Evolutionary conservation across 495 filamentous ascomycete species (phyloP).

Genomic region (Beverwykella pulmonaria): DNA sequence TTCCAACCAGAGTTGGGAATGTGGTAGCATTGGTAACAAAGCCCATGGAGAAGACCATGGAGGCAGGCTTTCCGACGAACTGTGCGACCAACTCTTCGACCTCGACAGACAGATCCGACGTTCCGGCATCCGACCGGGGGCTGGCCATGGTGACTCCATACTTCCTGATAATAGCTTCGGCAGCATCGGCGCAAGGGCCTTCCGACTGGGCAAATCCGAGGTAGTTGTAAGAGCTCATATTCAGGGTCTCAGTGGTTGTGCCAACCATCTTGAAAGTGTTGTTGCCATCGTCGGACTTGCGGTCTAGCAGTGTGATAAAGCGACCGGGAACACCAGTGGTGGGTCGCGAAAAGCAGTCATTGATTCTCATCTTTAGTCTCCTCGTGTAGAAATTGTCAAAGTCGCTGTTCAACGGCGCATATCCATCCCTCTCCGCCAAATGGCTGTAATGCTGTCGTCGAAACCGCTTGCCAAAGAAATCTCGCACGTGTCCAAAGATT

Average conservation of each 20-base stretch:
- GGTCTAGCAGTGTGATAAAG: slow-evolving; percentile 88
- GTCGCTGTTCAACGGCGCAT: slow-evolving; percentile 95
- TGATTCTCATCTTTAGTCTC: slow-evolving; percentile 87
- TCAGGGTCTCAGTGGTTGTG: slow-evolving; percentile 91
- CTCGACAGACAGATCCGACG: slow-evolving; percentile 81
- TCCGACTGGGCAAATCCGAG: slow-evolving; percentile 98
- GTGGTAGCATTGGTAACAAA: slow-evolving; percentile 91
- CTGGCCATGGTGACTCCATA: slow-evolving; percentile 82
- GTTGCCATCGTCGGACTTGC: slow-evolving; percentile 85
- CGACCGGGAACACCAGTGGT: slow-evolving; percentile 91
- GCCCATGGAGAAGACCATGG: slow-evolving; percentile 99
- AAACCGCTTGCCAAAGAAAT: slow-evolving; percentile 98
- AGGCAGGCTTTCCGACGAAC: slow-evolving; percentile 89
- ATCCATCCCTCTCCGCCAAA: slow-evolving; percentile 80
- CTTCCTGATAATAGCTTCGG: slow-evolving; percentile 80
- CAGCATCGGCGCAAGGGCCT: slow-evolving; percentile 91
- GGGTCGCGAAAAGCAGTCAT: slow-evolving; percentile 92
- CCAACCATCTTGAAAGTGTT: slow-evolving; percentile 83
- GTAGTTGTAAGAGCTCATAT: slow-evolving; percentile 99
- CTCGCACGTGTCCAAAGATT: slow-evolving; percentile 89
- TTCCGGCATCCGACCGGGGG: slow-evolving; percentile 80
- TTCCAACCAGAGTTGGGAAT: slow-evolving; percentile 87
- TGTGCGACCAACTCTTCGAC: slow-evolving; percentile 85
- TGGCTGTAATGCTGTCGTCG: slow-evolving; percentile 80
- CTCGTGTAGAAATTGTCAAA: slow-evolving; percentile 99